phyloP scores from a whole-genome alignment of 805 yeast species.

The Cyberlindnera galapagoensis region DNA sequence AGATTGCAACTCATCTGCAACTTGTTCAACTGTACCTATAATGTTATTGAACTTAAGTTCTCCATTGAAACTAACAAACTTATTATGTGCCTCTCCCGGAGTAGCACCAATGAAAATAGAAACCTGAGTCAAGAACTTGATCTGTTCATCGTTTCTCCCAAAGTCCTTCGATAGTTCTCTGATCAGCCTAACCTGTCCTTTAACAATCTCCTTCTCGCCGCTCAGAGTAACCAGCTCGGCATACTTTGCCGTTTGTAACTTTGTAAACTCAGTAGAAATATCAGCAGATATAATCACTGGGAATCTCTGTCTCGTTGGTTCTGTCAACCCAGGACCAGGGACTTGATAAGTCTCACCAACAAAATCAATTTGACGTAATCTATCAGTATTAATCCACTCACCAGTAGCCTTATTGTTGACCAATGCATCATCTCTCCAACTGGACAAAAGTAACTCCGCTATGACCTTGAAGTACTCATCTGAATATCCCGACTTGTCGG shows the following conservation, averaged over 20 bases:
- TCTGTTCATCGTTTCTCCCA: slow-evolving; percentile 27
- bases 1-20: slow-evolving; percentile 30
- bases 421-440: slow-evolving; percentile 33
- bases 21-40: slow-evolving; percentile 27
- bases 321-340: slow-evolving; percentile 29
- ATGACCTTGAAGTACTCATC: slow-evolving; percentile 33
- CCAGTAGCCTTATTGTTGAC: slow-evolving; percentile 18
- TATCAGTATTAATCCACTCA: slow-evolving; percentile 28
- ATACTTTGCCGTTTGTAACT: slow-evolving; percentile 35
- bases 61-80: slow-evolving; percentile 24
- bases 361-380: slow-evolving; percentile 31
- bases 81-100: slow-evolving; percentile 31
- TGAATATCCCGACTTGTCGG: slow-evolving; percentile 18
- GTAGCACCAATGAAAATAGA: slow-evolving; percentile 32
- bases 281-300: slow-evolving; percentile 40
- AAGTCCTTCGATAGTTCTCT: slow-evolving; percentile 21
- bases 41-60: slow-evolving; percentile 22
- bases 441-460: slow-evolving; percentile 29
- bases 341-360: slow-evolving; percentile 29
- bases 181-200: slow-evolving; percentile 23
- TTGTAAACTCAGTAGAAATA: slow-evolving; percentile 29
- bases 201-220: slow-evolving; percentile 22
- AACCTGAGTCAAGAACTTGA: slow-evolving; percentile 30
- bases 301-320: slow-evolving; percentile 37
- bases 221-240: slow-evolving; percentile 34